Evolutionary conservation across 495 filamentous ascomycete species (phyloP).

Genomic region (Ascodesmis nigricans): DNA sequence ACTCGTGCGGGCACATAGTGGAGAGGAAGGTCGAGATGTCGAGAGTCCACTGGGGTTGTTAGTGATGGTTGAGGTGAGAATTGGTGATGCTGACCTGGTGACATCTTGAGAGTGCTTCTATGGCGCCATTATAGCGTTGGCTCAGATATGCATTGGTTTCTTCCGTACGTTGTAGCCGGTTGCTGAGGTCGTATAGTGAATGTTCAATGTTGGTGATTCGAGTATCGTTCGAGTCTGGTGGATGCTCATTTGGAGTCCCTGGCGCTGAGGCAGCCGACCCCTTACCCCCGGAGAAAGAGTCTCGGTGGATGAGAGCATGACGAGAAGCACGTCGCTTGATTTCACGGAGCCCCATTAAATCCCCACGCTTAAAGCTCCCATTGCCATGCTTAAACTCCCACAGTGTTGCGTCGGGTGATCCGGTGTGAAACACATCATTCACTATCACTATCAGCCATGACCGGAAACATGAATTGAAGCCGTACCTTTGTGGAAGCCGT

Average conservation of each 20-base stretch:
- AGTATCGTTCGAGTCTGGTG: slow-evolving; percentile 47
- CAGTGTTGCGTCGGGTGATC: slow-evolving; percentile 78
- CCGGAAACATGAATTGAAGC: slow-evolving; percentile 2
- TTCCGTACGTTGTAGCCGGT: slow-evolving; percentile 56
- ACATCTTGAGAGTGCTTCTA: slow-evolving; percentile 58
- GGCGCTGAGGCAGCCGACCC: slow-evolving; percentile 53
- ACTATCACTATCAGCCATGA: slow-evolving; percentile 31
- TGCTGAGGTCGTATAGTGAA: slow-evolving; percentile 55
- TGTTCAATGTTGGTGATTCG: slow-evolving; percentile 61
- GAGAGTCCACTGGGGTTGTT: slow-evolving; percentile 19
- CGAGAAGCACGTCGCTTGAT: slow-evolving; percentile 94
- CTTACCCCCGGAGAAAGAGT: slow-evolving; percentile 58
- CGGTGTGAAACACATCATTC: slow-evolving; percentile 95
- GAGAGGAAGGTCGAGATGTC: slow-evolving; percentile 24
- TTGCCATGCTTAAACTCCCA: slow-evolving; percentile 99
- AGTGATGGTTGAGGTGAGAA: neutral
- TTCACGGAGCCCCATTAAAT: slow-evolving; percentile 74
- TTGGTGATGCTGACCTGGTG: slow-evolving; percentile 40
- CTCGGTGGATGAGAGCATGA: slow-evolving; percentile 83
- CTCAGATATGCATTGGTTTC: slow-evolving; percentile 59
- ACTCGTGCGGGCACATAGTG: slow-evolving; percentile 25
- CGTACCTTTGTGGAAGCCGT: slow-evolving; percentile 97
- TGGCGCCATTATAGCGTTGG: slow-evolving; percentile 57
- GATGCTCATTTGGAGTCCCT: slow-evolving; percentile 55
- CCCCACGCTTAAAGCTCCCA: slow-evolving; percentile 88